Evolutionary conservation across 2,329 filamentous ascomycete species (phyloP).

Genomic region (Penicillium sp.): DNA sequence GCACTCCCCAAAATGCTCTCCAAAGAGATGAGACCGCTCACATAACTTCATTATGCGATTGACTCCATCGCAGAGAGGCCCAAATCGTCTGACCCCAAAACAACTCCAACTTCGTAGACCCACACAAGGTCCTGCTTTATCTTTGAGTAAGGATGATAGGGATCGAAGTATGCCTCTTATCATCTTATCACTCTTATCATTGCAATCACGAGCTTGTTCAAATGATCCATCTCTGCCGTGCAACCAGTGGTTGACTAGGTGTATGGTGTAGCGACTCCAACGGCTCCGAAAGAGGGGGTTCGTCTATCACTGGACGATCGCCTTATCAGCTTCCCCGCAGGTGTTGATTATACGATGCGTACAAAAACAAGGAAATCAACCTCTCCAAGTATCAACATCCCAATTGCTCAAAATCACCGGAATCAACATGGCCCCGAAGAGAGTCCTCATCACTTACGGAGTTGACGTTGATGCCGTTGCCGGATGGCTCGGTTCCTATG

Average conservation of each 20-base stretch:
- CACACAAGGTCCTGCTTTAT: constrained; percentile 3
- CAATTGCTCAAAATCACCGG: background rate
- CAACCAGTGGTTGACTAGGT: background rate
- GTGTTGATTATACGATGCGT: background rate
- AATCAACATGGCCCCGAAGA: constrained; percentile 23
- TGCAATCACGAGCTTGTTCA: background rate
- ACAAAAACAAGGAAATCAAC: constrained; percentile 2
- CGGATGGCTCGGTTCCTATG: constrained; percentile 37
- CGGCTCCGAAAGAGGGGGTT: constrained; percentile 8
- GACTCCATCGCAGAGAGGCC: background rate
- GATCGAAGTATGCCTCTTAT: background rate
- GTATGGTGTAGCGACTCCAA: constrained; percentile 7
- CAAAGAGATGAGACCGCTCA: background rate
- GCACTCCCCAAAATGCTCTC: constrained; percentile 4
- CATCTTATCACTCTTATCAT: background rate
- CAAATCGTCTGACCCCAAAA: constrained; percentile 16
- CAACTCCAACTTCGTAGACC: constrained; percentile 13
- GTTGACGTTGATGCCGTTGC: constrained; percentile 38
- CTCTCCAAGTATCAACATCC: background rate
- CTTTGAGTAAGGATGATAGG: background rate
- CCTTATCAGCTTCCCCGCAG: constrained; percentile 19
- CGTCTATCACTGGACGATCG: background rate
- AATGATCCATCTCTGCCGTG: background rate
- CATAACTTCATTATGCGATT: background rate
- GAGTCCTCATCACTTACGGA: constrained; percentile 32